phyloP scores from a whole-genome alignment of 257 asterid species.

The Primulina huaijiensis region DNA sequence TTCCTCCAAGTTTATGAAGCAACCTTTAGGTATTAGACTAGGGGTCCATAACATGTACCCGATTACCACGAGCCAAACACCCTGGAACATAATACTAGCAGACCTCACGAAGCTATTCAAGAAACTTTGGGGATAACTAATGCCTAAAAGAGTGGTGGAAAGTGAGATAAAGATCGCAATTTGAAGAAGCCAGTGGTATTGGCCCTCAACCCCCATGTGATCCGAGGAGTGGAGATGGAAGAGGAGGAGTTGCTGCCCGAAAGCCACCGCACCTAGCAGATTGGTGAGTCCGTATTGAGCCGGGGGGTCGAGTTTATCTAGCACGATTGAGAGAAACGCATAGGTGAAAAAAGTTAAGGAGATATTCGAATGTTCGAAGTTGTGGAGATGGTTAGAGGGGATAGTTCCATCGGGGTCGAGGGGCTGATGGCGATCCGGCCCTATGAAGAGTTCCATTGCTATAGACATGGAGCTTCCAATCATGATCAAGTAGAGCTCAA shows the following conservation, averaged over 20 bases:
- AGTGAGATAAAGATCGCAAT: slow-evolving; percentile 32
- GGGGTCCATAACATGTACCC: slow-evolving; percentile 51
- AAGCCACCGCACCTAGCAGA: slow-evolving; percentile 16
- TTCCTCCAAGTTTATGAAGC: slow-evolving; percentile 2
- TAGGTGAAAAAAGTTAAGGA: slow-evolving; percentile 34
- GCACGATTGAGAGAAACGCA: slow-evolving; percentile 32
- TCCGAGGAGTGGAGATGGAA: slow-evolving; percentile 45
- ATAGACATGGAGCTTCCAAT: slow-evolving; percentile 30
- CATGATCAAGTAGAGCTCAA: slow-evolving; percentile 39
- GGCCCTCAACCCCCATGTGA: slow-evolving; percentile 50
- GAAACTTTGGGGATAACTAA: slow-evolving; percentile 34
- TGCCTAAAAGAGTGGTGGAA: slow-evolving; percentile 34
- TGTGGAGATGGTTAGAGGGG: slow-evolving; percentile 40
- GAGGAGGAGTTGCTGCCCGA: slow-evolving; percentile 34
- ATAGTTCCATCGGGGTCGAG: slow-evolving; percentile 40
- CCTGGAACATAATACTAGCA: slow-evolving; percentile 38
- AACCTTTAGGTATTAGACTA: slow-evolving; percentile 28
- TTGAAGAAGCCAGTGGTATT: slow-evolving; percentile 28
- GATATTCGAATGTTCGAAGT: slow-evolving; percentile 42
- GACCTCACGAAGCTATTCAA: slow-evolving; percentile 42
- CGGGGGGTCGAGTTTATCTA: slow-evolving; percentile 32
- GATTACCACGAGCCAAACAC: slow-evolving; percentile 45
- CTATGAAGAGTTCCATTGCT: slow-evolving; percentile 40
- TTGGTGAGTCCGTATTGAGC: slow-evolving; percentile 29
- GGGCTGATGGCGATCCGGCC: slow-evolving; percentile 37